Evolutionary conservation across 306 rosid species (phyloP), one percentile per base, ranked within the genome.

Genomic region (Gastrolobium bilobum): DNA sequence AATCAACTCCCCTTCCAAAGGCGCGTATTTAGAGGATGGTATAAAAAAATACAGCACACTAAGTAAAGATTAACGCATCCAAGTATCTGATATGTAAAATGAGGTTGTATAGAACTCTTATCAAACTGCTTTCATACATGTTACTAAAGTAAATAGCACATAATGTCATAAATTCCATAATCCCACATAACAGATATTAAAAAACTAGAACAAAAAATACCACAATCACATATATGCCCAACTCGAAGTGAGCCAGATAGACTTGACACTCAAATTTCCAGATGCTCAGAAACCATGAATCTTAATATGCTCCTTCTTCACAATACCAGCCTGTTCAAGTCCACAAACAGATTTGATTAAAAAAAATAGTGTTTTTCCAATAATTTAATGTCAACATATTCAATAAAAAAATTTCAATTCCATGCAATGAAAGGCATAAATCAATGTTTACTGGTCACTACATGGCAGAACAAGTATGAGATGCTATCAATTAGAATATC

Each of bases 271-370:
- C 14, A 52, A 62, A 75, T 77, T 50, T 68, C 82, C 86, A 73
- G 75, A 66, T 37, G 84, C 89, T 93, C 82, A 93, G 89, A 93
- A 93, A 81, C 88, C 88, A 81, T 85, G 88, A 85, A 85, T 81
- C 77, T 85, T 85, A 53, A 85, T 85, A 73, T 89, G 87, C 54
- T 93, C 98, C 89, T 93, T 93, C 93, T 93, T 93, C 90, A 91
- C 93, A 1, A 93, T 81, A 56, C 92, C 93, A 68, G 96, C 98
- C 98, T 93, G 90, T 75, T 46, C 71, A 39, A 13, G 35, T 48
- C 15, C 51, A 61, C 9, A 64, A 31, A 61, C 13, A 11, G 47
- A 51, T 15, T 48, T 15, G 7, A 39, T 71, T 9, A 50, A 26
- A 15, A 44, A n/a, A 5, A 6, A 6, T 34, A 8, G 11, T 30